Base-by-base conservation (phyloP, 441 rosid species). In the Lagerstroemia fauriei region DNA sequence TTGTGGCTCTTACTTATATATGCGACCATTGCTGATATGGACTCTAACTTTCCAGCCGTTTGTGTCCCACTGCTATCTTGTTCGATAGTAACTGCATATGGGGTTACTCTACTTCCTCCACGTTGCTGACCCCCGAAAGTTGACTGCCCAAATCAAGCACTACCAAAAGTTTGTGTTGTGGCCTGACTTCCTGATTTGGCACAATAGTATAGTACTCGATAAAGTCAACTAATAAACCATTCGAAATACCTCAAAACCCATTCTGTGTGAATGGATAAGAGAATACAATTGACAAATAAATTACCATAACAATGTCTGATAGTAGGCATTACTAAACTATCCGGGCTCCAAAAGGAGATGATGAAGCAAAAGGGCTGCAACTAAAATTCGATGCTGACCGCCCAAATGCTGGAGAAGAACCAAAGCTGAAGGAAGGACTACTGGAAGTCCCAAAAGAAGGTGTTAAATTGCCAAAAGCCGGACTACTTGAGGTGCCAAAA, bases 1-100 rank as follows among this genome's bases (percentile, higher is more conserved):
- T 97, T 98, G 47, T 93, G 98, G 87, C 91, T 90, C 89, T 94
- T 94, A 63, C 92, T 93, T 84, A 89, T 92, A 85, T 95, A 87
- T 71, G 76, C 90, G 79, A 94, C 81, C 98, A 94, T 94, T 72
- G 99, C 97, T 31, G 97, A 92, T 86, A 95, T 92, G 34, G 99
- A 97, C 84, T 86, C 91, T 78, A 96, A 85, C 90, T 92, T 96
- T 68, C 91, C 97, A 86, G 92, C 81, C 53, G 94, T 87, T 88
- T 91, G 94, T 25, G 87, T 78, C 75, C 89, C 88, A 86, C 78
- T 82, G 47, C 85, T 34, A 24, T 94, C 99, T 68, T 92, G 71
- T 51, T 97, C 99, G 61, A 87, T 66, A 81, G 98, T 97, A 74
- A 91, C 86, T 31, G 91, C 74, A 85, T 91, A 95, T 56, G 96